phyloP scores from a whole-genome alignment of 352 stramenopile species.

The Thalassiosira livingstoniorum region DNA sequence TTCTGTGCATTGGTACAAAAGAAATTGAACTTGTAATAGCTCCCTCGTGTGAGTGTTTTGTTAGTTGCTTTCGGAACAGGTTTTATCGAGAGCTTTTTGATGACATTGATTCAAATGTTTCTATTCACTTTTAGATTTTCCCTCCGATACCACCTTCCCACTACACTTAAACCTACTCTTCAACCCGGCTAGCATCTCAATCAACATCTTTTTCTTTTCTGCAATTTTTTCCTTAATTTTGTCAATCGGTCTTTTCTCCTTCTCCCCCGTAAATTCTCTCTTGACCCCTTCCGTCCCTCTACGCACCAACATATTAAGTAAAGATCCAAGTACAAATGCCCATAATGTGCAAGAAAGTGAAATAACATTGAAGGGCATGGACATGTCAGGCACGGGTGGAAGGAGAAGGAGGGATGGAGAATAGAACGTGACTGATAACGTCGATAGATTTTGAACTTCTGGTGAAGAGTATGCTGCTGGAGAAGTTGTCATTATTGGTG shows the following conservation, averaged over 20 bases:
- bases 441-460: constrained; percentile 8
- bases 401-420: constrained; percentile 75
- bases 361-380: constrained; percentile 89
- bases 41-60: too few relatives aligned
- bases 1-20: too few relatives aligned
- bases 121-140: too few relatives aligned
- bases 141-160: background rate
- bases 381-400: constrained; percentile 86
- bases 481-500: constrained; percentile 14
- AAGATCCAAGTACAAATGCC: constrained; percentile 85
- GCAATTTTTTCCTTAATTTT: constrained; percentile 57
- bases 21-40: too few relatives aligned
- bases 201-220: constrained; percentile 38
- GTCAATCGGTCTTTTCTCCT: constrained; percentile 58
- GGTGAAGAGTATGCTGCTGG: constrained; percentile 10
- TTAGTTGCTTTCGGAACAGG: too few relatives aligned
- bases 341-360: constrained; percentile 85
- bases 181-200: constrained; percentile 21
- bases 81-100: too few relatives aligned
- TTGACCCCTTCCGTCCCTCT: constrained; percentile 62
- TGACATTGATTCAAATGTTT: too few relatives aligned
- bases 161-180: background rate
- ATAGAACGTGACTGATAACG: constrained; percentile 65
- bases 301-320: constrained; percentile 85
- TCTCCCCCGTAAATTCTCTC: constrained; percentile 57